phyloP scores from a whole-genome alignment of 805 yeast genomes.

The Brettanomyces naardenensis region DNA sequence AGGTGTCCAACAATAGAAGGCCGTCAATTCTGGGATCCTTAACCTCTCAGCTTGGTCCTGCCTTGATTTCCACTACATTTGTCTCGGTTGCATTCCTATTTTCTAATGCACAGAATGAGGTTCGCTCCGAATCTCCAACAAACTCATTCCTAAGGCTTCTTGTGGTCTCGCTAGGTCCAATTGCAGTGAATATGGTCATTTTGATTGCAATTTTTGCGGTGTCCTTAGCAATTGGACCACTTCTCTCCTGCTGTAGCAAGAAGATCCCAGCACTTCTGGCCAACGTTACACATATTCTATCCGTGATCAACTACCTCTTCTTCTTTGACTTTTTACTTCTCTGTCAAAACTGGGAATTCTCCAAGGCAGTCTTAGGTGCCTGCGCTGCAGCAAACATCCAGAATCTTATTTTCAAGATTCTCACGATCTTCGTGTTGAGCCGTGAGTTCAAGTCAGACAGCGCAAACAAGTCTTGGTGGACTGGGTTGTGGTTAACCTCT shows the following conservation, averaged over 20 bases:
- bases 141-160: constrained; percentile 36
- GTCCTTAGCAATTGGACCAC: constrained; percentile 43
- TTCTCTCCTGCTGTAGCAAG: constrained; percentile 33
- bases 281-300: constrained; percentile 42
- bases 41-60: constrained; percentile 32
- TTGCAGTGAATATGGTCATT: constrained; percentile 33
- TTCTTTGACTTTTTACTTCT: constrained; percentile 60
- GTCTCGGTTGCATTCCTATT: constrained; percentile 43
- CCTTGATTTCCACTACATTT: constrained; percentile 26
- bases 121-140: constrained; percentile 26
- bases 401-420: constrained; percentile 42
- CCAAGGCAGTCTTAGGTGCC: constrained; percentile 54
- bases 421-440: constrained; percentile 44
- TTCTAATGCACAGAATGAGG: constrained; percentile 45
- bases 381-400: constrained; percentile 50
- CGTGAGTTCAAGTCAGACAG: constrained; percentile 55
- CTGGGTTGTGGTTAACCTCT: constrained; percentile 61
- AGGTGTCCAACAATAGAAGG: constrained; percentile 36
- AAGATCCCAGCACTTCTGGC: constrained; percentile 49
- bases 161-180: constrained; percentile 40
- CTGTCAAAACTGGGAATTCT: constrained; percentile 58
- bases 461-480: constrained; percentile 71
- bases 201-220: constrained; percentile 34
- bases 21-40: constrained; percentile 36
- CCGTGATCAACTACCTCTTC: constrained; percentile 44